Evolutionary conservation across 2,329 filamentous ascomycete genomes (phyloP).

Genomic region (Xylaria sp.): DNA sequence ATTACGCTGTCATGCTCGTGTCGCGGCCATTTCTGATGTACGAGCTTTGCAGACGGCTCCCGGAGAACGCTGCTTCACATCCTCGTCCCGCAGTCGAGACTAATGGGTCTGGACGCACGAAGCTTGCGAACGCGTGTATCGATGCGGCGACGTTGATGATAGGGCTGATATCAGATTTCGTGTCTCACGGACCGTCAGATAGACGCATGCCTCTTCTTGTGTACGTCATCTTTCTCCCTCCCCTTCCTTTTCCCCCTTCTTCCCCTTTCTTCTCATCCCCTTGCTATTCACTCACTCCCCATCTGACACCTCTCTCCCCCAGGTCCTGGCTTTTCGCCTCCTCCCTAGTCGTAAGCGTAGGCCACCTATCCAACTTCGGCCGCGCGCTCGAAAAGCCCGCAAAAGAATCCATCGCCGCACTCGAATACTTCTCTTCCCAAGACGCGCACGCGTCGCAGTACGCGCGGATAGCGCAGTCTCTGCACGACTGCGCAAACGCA

Average conservation of each 20-base stretch:
- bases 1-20: conserved; percentile 63
- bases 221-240: conserved; percentile 47
- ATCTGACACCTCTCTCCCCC: neutral
- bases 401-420: conserved; percentile 52
- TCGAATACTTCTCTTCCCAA: conserved; percentile 56
- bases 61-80: conserved; percentile 39
- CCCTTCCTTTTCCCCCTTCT: too few species aligned
- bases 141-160: conserved; percentile 61
- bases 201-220: conserved; percentile 56
- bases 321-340: conserved; percentile 62
- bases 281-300: too few species aligned
- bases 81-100: neutral
- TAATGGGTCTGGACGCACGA: conserved; percentile 50
- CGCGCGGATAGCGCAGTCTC: conserved; percentile 58
- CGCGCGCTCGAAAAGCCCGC: conserved; percentile 58
- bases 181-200: conserved; percentile 50
- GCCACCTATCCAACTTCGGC: conserved; percentile 58
- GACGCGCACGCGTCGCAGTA: conserved; percentile 60
- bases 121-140: conserved; percentile 60
- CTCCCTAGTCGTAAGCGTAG: conserved; percentile 57
- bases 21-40: conserved; percentile 63
- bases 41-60: conserved; percentile 54
- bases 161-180: conserved; percentile 52
- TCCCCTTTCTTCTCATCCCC: too few species aligned
- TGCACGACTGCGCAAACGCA: conserved; percentile 52